Base-by-base conservation (phyloP, 2,329 filamentous ascomycete genomes). In the Hymenoscyphus infarciens region DNA sequence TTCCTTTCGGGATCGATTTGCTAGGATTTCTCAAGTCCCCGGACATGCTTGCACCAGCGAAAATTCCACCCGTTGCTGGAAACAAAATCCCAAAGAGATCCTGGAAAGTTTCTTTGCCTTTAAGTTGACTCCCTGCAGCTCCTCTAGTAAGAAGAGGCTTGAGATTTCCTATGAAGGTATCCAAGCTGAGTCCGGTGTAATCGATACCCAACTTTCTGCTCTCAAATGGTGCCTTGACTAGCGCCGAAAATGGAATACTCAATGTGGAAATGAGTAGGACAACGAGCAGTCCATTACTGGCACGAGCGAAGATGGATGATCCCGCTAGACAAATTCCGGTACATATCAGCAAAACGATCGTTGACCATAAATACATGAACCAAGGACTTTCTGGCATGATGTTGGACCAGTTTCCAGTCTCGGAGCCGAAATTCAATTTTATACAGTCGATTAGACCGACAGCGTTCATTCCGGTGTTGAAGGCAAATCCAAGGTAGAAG, bases 1-100 rank as follows among this genome's bases (percentile, higher is more conserved):
- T 96, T n/a, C 92, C 92, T 65, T 85, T 88, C 0, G 92, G 92
- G 60, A 96, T 96, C 1, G 91, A 85, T 74, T 87, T 91, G 79
- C 90, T 94, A 0, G 92, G 92, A 66, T 92, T 88, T 65, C 84
- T 89, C 57, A 96, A 76, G 73, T 96, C 91, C 19, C 92, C 92
- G 7, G 91, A 96, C 92, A 96, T 96, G 69, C 90, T 94, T 6
- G 92, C 92, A 19, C 92, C 92, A 63, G 86, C 82, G 73, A 85
- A 83, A 65, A 84, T 86, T 27, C 83, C 82, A 2, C 78, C 83
- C 1, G 82, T 84, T 25, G 81, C 81, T 39, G 91, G 91, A 69
- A 95, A 96, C 1, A 96, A 77, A 65, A 96, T 92, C 2, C 91
- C 92, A 76, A 96, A 96, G 8, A 96, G 79, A 68, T 91, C 86